A percentile compares a stretch with the other conserved stretches of the same genome.
These are phyloP conservation scores for Fusarium hostae DNA, from an alignment of 2,329 filamentous ascomycete genomes.

Conservation along the genomic window DNA sequence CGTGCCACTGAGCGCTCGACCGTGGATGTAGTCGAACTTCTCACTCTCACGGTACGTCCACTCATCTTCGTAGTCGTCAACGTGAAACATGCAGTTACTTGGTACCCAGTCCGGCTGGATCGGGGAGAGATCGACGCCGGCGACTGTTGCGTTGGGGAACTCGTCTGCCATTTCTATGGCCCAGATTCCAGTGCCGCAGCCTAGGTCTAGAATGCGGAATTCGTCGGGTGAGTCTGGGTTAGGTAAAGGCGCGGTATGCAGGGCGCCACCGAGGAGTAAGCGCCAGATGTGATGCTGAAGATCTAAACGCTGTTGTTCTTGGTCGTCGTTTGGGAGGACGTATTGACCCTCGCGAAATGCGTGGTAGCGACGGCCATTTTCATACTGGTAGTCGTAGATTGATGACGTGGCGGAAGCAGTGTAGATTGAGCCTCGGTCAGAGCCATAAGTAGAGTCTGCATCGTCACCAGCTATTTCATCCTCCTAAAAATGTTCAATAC, in stretches of 20 bases:
- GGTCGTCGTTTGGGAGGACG: constrained; percentile 47
- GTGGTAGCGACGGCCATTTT: constrained; percentile 49
- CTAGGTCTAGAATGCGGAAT: constrained; percentile 64
- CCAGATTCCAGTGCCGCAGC: constrained; percentile 72
- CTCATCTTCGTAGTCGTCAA: constrained; percentile 71
- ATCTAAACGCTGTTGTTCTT: constrained; percentile 53
- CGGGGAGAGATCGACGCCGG: constrained; percentile 67
- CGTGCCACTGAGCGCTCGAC: constrained; percentile 49
- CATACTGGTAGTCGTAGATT: constrained; percentile 53
- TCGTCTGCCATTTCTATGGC: constrained; percentile 67
- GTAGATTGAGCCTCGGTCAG: constrained; percentile 46
- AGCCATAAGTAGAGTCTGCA: constrained; percentile 51
- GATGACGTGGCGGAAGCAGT: constrained; percentile 55
- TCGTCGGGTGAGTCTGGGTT: constrained; percentile 9
- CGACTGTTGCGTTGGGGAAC: constrained; percentile 50
- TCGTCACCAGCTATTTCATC: constrained; percentile 39
- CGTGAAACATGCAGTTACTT: constrained; percentile 70
- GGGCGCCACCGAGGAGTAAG: constrained; percentile 38
- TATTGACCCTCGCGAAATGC: constrained; percentile 48
- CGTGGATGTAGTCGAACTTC: constrained; percentile 54
- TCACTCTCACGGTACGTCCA: constrained; percentile 46
- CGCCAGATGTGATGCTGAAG: constrained; percentile 51
- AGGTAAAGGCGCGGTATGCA: constrained; percentile 46
- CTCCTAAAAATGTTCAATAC: constrained; percentile 1
- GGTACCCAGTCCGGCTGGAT: constrained; percentile 68